Evolutionary conservation across 345 rosid species (phyloP).

Genomic region (Syzygium grande): DNA sequence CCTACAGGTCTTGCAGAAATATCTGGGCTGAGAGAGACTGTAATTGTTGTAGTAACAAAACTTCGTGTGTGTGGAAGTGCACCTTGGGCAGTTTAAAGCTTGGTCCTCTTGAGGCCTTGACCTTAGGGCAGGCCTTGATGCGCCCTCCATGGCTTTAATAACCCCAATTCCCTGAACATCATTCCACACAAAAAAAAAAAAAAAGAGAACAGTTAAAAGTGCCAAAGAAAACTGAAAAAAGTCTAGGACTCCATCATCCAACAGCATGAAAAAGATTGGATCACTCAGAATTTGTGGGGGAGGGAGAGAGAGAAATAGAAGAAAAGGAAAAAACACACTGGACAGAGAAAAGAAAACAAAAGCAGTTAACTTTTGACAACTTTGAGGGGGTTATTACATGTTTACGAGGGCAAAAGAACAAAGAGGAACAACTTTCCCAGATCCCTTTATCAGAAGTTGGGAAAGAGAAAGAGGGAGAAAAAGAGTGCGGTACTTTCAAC

Average conservation of each 20-base stretch:
- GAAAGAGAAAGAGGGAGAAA: background rate
- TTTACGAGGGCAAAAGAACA: slow-evolving; percentile 5
- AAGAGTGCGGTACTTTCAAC: slow-evolving; percentile 8
- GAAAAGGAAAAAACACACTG: slow-evolving; percentile 7
- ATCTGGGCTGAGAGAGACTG: slow-evolving; percentile 52
- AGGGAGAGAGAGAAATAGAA: background rate
- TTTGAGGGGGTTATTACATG: slow-evolving; percentile 6
- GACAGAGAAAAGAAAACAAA: slow-evolving; percentile 10
- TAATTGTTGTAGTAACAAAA: slow-evolving; percentile 60
- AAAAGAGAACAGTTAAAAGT: background rate
- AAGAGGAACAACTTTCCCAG: slow-evolving; percentile 11
- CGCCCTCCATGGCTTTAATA: slow-evolving; percentile 26
- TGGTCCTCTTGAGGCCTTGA: slow-evolving; percentile 31
- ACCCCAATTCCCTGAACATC: slow-evolving; percentile 25
- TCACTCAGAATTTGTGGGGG: background rate
- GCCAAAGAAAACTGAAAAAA: background rate
- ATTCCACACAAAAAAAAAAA: background rate
- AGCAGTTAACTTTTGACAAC: slow-evolving; percentile 3
- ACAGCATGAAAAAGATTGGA: background rate
- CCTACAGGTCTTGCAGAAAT: slow-evolving; percentile 51
- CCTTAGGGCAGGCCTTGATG: background rate
- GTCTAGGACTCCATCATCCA: slow-evolving; percentile 18
- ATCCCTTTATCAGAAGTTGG: background rate
- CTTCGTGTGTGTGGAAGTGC: slow-evolving; percentile 42
- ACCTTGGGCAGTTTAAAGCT: slow-evolving; percentile 47